These are phyloP conservation scores for Ambrosiella cleistominuta DNA, from an alignment of 2,329 filamentous ascomycete genomes.

Conservation along the genomic window DNA sequence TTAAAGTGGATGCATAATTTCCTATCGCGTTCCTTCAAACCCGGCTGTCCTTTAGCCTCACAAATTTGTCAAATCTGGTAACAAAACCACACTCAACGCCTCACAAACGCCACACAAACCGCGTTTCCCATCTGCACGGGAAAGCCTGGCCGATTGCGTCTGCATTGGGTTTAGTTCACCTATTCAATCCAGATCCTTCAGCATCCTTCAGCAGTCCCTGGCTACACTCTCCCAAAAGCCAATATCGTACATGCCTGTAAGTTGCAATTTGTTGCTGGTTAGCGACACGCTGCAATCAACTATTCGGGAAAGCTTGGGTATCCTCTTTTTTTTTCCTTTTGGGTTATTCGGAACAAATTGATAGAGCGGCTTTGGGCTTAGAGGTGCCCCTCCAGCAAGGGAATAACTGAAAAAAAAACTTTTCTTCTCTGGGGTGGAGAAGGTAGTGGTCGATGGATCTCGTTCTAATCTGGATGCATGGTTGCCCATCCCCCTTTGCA, in stretches of 20 bases:
- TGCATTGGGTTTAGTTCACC: not conserved
- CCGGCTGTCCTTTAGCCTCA: not conserved
- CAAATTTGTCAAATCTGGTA: not conserved
- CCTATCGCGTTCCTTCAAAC: not conserved
- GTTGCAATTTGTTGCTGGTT: constrained; percentile 3
- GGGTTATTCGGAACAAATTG: not conserved
- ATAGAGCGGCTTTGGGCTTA: not conserved
- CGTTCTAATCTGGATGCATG: constrained; percentile 9
- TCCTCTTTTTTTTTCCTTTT: not conserved
- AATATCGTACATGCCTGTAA: not conserved
- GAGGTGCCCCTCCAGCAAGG: not conserved
- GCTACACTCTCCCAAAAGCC: not conserved
- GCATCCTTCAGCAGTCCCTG: not conserved
- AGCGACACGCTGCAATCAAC: constrained; percentile 2
- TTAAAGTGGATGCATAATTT: not conserved
- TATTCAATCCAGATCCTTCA: not conserved
- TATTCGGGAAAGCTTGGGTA: not conserved
- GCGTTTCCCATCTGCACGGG: not conserved
- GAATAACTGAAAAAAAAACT: constrained; percentile 4
- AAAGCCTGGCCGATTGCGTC: not conserved
- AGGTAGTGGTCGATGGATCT: constrained; percentile 7
- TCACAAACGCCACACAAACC: not conserved
- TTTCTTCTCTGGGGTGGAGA: constrained; percentile 9
- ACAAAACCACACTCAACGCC: not conserved
- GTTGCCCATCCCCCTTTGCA: constrained; percentile 2